Conservation (phyloP, 2,329 filamentous ascomycete genomes). For the Phyllosticta citribraziliensis region DNA sequence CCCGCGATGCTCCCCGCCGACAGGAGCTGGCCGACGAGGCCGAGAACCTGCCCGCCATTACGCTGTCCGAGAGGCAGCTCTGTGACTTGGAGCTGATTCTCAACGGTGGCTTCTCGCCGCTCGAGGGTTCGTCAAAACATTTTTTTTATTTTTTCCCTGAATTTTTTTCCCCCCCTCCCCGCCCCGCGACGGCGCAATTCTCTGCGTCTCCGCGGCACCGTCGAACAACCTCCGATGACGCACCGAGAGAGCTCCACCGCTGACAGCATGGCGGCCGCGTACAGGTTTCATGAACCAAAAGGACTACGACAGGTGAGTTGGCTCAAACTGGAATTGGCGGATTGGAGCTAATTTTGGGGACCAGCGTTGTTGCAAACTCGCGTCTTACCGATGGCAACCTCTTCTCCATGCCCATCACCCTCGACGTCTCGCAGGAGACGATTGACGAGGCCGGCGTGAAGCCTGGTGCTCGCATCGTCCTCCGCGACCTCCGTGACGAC, state of each 20-base stretch:
- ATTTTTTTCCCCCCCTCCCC: not conserved
- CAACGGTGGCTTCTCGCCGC: constrained; percentile 93
- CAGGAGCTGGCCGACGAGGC: constrained; percentile 73
- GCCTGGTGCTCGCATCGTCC: constrained; percentile 70
- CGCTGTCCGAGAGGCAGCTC: constrained; percentile 85
- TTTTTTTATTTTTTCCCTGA: not conserved
- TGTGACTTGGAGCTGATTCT: constrained; percentile 97
- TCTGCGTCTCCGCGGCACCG: constrained; percentile 1
- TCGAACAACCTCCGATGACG: constrained; percentile 1
- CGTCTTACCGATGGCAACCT: constrained; percentile 81
- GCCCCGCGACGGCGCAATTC: not conserved
- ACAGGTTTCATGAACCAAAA: constrained; percentile 95
- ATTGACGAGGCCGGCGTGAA: constrained; percentile 69
- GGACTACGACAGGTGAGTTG: constrained; percentile 80
- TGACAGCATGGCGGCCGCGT: constrained; percentile 11
- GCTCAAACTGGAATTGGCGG: not conserved
- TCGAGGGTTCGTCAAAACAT: constrained; percentile 62
- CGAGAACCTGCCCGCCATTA: constrained; percentile 73
- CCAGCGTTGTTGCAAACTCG: constrained; percentile 77
- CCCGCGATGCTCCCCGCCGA: constrained; percentile 78
- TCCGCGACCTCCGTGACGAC: constrained; percentile 94
- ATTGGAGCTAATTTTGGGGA: constrained; percentile 19
- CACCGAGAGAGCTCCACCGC: constrained; percentile 9
- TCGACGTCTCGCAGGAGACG: constrained; percentile 68
- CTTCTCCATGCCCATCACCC: constrained; percentile 94